Base-by-base conservation (phyloP, 257 asterid genomes). In the Ballota nigra region DNA sequence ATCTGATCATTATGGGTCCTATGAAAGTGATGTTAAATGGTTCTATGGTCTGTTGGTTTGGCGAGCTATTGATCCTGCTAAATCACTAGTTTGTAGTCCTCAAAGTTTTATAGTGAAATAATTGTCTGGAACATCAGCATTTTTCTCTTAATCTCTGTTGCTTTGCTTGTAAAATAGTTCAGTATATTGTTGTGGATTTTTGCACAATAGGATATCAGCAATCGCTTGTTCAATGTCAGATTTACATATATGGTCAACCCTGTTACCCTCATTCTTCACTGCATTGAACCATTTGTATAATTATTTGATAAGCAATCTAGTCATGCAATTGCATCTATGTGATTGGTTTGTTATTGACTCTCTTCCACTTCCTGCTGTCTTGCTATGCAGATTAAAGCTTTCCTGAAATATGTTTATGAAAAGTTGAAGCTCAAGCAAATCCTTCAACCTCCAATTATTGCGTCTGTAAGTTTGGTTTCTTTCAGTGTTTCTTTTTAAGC, bases 341-440 rank as follows among this genome's bases (percentile, higher is more conserved):
- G 69, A 41, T 20, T 67, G 53, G 56, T 64, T 28, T 60, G 8
- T 22, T 63, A 12, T 49, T 49, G 11, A 68, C 47, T 66, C 68
- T 34, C n/a, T 69, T 69, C 15, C 65, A 51, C 43, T 19, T 51
- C 53, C 24, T 63, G 62, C 47, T 75, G 63, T 34, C 65, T 68
- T 65, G 68, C 63, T 22, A 38, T 79, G 87, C 91, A 95, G 98
- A 79, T 92, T 38, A 84, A 81, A 75, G 68, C 29, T 52, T 85
- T 95, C 83, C 82, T 95, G 59, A 83, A 80, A n/a, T 86, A 77
- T 79, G 53, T 95, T 26, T 95, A 88, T 66, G 96, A 88, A 56
- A 95, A 86, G 68, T 84, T 94, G 90, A 94, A 88, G 96, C 93
- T 95, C 84, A 89, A 88, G 87, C 99, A 94, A 79, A 84, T 94